Evolutionary conservation across 495 filamentous ascomycete species (phyloP).

Genomic region (Podospora pseudocomata): DNA sequence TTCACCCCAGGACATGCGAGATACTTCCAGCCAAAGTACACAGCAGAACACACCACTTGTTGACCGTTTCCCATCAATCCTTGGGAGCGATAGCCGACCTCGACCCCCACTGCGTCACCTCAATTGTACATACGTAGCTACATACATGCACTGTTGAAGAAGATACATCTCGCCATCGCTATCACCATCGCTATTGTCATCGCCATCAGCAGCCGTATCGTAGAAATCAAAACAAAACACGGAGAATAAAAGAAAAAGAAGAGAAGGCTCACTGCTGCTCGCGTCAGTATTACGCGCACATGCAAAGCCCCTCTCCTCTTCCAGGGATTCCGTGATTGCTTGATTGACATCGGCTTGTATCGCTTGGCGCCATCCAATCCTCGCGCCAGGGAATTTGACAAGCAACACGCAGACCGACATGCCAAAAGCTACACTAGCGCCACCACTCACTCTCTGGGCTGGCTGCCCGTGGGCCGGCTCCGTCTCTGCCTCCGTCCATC

Average conservation of each 20-base stretch:
- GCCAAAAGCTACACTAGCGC: not conserved
- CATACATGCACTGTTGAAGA: not conserved
- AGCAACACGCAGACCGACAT: not conserved
- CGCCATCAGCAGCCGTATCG: not conserved
- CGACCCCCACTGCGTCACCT: not conserved
- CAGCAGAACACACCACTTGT: not conserved
- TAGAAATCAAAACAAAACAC: not conserved
- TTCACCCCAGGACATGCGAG: constrained; percentile 14
- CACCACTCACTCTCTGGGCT: not conserved
- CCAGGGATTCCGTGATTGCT: constrained; percentile 4
- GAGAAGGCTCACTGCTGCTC: not conserved
- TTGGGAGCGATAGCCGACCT: constrained; percentile 1
- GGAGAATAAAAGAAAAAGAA: not conserved
- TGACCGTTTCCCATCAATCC: not conserved
- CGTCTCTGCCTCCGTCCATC: not conserved
- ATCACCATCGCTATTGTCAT: too few species aligned
- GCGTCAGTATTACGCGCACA: not conserved
- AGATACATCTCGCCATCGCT: not conserved
- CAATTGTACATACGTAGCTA: not conserved
- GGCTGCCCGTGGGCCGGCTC: not conserved
- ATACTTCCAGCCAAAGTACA: constrained; percentile 22
- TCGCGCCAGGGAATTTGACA: constrained; percentile 10
- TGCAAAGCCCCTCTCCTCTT: not conserved
- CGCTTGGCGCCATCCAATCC: constrained; percentile 7
- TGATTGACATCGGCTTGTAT: constrained; percentile 8